Base-by-base conservation (phyloP, 208 protist species). In the Trypanosoma vivax region DNA sequence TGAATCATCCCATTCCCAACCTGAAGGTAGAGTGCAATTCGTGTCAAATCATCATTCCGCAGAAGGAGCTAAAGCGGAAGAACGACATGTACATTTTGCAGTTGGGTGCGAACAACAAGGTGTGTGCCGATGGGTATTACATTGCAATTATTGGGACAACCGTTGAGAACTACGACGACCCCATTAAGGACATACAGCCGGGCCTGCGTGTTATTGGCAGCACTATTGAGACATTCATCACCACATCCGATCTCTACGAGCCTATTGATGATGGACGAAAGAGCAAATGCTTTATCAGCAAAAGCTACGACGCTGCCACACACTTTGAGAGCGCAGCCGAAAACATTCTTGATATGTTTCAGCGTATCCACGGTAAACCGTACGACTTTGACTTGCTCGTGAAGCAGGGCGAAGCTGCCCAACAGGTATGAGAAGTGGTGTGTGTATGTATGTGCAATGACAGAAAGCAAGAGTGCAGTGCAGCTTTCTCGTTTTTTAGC, bases 281-380 rank as follows among this genome's bases (percentile, higher is more conserved):
- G 16, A 95, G 94, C 65, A 78, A 85, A 21, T 80, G 87, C 58
- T 99, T 96, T 75, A 95, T 99, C 67, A 97, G 94, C 31, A 94
- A 92, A 25, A 97, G 90, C 39, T 98, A 95, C 73, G 95, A 97
- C 62, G 81, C 97, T 21, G 97, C 97, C 14, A 96, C 94, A 25
- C 99, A 99, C 87, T 99, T 99, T 82, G 97, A 99, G 79, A 95
- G 84, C 33, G 93, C 94, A 34, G 90, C 92, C n/a, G 69, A 68
- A 5, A 97, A 99, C 66, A 96, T 99, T 43, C 58, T 99, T 24
- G 63, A 93, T 27, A 73, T 99, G 18, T 99, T 97, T 62, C 52
- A 98, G 50, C 73, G 85, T 52, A 96, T 99, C 60, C 96, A 94
- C 27, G 97, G 97, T 37, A 93, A 98, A 52, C 82, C 86, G 16